Percentiles rank a stretch among this genome's conserved stretches.
These are phyloP conservation scores for Clarkia xantiana DNA, from an alignment of 345 rosid genomes.

Conservation along the genomic window DNA sequence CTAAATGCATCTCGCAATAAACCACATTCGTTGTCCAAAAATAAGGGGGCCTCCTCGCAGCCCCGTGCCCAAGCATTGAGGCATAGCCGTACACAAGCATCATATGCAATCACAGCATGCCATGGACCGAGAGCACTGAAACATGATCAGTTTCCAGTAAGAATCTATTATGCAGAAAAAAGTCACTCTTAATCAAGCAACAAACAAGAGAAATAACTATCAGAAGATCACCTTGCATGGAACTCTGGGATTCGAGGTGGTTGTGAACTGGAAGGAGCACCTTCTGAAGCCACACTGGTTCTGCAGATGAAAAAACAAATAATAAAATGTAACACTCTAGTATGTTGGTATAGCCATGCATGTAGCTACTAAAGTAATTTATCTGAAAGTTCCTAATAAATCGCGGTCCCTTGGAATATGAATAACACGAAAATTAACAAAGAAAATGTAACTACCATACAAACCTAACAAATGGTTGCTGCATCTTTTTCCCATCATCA, in stretches of 20 bases:
- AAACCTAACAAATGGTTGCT: constrained; percentile 47
- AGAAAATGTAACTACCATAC: constrained; percentile 2
- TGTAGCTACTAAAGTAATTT: neutral
- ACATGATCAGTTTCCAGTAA: neutral
- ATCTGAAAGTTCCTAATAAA: neutral
- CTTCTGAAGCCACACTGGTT: constrained; percentile 33
- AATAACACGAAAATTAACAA: neutral
- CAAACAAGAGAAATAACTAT: constrained; percentile 2
- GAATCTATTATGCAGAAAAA: too few species aligned
- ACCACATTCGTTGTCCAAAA: constrained; percentile 85
- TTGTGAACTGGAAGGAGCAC: constrained; percentile 39
- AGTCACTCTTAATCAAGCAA: too few species aligned
- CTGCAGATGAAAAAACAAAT: constrained; percentile 15
- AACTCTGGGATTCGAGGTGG: constrained; percentile 73
- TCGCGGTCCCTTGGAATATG: neutral
- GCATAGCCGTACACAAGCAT: constrained; percentile 93
- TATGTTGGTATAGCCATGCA: neutral
- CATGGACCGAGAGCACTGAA: constrained; percentile 86
- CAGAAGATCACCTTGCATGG: constrained; percentile 62
- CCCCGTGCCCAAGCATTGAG: constrained; percentile 99
- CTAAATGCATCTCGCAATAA: constrained; percentile 74
- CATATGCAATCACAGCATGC: constrained; percentile 94
- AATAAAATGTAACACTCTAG: too few species aligned
- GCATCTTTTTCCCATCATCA: constrained; percentile 22
- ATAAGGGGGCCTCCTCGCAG: constrained; percentile 92